These are phyloP conservation scores for Rhodomyrtus tomentosa DNA, from an alignment of 345 rosid species.

Conservation along the genomic window DNA sequence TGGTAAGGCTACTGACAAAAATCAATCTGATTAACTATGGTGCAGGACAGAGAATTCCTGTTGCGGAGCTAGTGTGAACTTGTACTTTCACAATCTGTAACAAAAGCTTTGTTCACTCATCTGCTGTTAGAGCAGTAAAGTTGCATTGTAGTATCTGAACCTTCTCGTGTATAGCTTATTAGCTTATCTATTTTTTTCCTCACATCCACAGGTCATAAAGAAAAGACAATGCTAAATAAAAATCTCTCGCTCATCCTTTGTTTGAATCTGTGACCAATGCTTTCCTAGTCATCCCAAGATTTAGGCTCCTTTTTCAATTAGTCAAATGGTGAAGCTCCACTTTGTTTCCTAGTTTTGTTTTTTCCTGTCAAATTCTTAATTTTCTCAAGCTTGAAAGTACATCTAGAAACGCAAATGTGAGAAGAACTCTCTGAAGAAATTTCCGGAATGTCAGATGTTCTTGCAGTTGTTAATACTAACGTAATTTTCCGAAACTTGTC, in stretches of 20 bases:
- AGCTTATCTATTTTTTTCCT: fast-evolving
- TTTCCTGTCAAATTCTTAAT: neutral
- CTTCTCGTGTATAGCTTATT: fast-evolving
- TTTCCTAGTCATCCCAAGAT: neutral
- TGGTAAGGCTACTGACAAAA: neutral
- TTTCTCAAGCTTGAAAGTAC: neutral
- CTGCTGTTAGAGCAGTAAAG: neutral
- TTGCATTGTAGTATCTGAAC: neutral
- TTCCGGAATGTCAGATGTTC: neutral
- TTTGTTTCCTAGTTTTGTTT: neutral
- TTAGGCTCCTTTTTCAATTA: neutral
- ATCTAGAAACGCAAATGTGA: neutral
- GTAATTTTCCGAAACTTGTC: neutral
- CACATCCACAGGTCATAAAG: neutral
- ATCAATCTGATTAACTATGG: neutral
- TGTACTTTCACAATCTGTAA: neutral
- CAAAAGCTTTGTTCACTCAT: neutral
- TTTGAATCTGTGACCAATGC: neutral
- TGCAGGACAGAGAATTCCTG: neutral
- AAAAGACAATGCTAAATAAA: neutral
- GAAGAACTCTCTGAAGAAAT: neutral
- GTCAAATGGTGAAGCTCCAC: neutral
- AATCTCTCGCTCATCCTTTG: neutral
- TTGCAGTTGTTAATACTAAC: neutral
- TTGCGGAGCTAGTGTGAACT: neutral